Evolutionary conservation across 331 rosid species (phyloP), one percentile per base, ranked within the genome.

Genomic region (Quercus phellos): DNA sequence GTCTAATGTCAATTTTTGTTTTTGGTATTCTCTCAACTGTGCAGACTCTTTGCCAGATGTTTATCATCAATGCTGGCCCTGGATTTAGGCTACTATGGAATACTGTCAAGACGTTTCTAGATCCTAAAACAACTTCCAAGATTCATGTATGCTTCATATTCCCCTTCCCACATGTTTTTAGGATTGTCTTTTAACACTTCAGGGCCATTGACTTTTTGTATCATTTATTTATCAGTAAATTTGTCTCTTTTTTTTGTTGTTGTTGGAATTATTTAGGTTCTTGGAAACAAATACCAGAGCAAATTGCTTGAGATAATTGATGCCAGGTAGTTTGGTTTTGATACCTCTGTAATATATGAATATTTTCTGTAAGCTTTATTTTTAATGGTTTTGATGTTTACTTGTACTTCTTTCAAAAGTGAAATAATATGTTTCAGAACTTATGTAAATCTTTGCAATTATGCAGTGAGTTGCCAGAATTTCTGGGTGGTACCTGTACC

Each of bases 41-140:
- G 55, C 92, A 95, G 98, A 95, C 99, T 76, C 96, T 95, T 54
- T 85, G 80, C 83, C 99, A 95, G 88, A 94, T 94, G 98, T 92
- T 90, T 79, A 90, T 94, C 68, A 94, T 94, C 82, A 94, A 94
- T 87, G 98, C 96, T 74, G 97, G 98, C 81, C 92, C 93, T 60
- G 98, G 98, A 77, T 94, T 94, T 82, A 90, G 98, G 85, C 82
- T 94, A 70, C 84, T 91, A 14, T 94, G 96, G 98, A 91, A 78
- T 86, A 89, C 98, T 19, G 89, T 93, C 64, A 93, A 93, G 85
- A 82, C 90, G 74, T 93, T 93, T 67, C 93, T 93, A 8, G 98
- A 93, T 86, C 98, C 98, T 43, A 92, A 85, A 78, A 94, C 98
- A 73, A 88, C 98, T 72, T 91, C 98, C 58, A 94, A 94, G 84